Evolutionary conservation across 208 protist species (phyloP).

Genomic region (Leishmania aethiopica): DNA sequence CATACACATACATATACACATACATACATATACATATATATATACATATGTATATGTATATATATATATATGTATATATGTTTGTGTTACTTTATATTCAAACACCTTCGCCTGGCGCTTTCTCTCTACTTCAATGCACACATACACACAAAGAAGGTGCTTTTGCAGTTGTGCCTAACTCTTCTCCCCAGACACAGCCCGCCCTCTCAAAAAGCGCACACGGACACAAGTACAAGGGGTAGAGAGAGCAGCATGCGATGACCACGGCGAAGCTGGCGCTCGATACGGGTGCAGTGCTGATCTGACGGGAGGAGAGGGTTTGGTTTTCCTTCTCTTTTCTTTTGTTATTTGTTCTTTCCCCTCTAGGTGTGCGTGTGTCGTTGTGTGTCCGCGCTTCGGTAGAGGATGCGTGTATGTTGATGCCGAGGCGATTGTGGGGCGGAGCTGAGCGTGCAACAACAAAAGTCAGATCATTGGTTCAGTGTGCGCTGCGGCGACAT

Average conservation of each 20-base stretch:
- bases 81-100: background rate
- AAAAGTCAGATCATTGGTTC: background rate
- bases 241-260: background rate
- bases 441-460: background rate
- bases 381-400: background rate
- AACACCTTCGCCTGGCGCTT: background rate
- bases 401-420: background rate
- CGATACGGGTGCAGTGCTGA: background rate
- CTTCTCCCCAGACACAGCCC: background rate
- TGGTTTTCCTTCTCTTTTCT: constrained; percentile 9
- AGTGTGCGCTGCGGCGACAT: background rate
- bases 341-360: constrained; percentile 11
- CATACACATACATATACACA: no score
- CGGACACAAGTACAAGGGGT: background rate
- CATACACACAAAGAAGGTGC: constrained; percentile 2
- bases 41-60: no score
- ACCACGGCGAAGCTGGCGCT: background rate
- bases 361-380: background rate
- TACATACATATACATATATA: no score
- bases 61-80: background rate
- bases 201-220: background rate
- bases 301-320: background rate
- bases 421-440: background rate
- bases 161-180: background rate
- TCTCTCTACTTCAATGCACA: constrained; percentile 20